A percentile compares a stretch with the other conserved stretches of the same genome.
Conservation (phyloP, 1,284 basidiomycete species). For the Golubevia pallescens region DNA sequence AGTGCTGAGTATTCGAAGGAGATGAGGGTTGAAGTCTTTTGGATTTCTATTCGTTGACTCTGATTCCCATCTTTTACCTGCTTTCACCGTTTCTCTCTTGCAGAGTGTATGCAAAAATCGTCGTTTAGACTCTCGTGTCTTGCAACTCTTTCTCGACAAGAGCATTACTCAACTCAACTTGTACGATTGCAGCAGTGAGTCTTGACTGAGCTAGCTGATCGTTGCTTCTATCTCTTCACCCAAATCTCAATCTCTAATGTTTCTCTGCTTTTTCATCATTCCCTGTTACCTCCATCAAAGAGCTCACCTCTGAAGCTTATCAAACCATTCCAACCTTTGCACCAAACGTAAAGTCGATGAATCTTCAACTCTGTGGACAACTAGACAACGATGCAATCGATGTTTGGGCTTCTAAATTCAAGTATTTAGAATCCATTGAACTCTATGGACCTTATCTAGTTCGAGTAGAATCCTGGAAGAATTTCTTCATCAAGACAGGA, state of each 20-base stretch:
- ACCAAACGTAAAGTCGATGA: constrained; percentile 59
- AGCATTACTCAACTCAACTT: constrained; percentile 75
- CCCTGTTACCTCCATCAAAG: constrained; percentile 65
- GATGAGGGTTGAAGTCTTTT: no score
- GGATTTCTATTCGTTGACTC: no score
- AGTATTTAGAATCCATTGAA: constrained; percentile 75
- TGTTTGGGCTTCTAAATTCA: constrained; percentile 73
- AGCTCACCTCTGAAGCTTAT: constrained; percentile 42
- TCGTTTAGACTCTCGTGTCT: constrained; percentile 33
- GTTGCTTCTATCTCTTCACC: no score
- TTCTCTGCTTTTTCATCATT: neutral
- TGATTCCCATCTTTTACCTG: no score
- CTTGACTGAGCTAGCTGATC: no score
- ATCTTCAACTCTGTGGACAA: constrained; percentile 86
- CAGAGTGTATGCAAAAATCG: no score
- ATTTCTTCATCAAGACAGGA: constrained; percentile 74
- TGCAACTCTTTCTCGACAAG: constrained; percentile 80
- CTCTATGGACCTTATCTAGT: constrained; percentile 86
- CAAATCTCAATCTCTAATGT: no score
- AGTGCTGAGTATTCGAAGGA: neutral
- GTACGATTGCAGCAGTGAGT: constrained; percentile 88
- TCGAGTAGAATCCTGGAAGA: constrained; percentile 76
- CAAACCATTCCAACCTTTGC: constrained; percentile 41
- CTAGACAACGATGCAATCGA: constrained; percentile 75
- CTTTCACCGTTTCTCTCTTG: no score